Base-by-base conservation (phyloP, 176 grass and related monocot species). In the Paspalum notatum region DNA sequence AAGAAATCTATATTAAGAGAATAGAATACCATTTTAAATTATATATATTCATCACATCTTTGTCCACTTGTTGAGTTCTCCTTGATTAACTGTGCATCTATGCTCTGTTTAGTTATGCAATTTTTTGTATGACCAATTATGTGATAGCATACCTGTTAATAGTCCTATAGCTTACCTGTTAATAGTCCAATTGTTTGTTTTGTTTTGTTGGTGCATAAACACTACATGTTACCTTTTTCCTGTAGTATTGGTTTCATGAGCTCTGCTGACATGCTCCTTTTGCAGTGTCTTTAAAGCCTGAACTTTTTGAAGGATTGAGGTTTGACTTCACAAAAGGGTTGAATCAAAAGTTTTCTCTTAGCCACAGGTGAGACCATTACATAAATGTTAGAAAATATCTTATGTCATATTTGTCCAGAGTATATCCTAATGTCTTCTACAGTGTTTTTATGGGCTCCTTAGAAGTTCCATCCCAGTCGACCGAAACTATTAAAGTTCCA, bases 281-380 rank as follows among this genome's bases (percentile, higher is more conserved):
- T 77, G 27, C 72, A 98, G 96, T 98, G 96, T 98, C 96, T 27
- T 78, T 98, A 79, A 98, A 98, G 82, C 96, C 96, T 12, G 96
- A 98, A 78, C 85, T 93, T 46, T 98, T 98, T 21, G 96, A 98
- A 84, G 96, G 96, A 62, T 84, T 98, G 74, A 83, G 96, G 68
- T 98, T 98, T 82, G 96, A 98, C 68, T 98, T 98, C 79, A 95
- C 92, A 63, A 98, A 95, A 71, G 85, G 82, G 26, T 81, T 98
- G 66, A 95, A 92, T 76, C 92, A 93, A 72, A 98, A 89, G 82
- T 95, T 98, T 26, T 90, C 96, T 3, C 90, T 98, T 77, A 95
- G 92, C 76, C 92, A 98, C 79, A 97, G 95, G 95, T 92, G 57
- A 56, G 85, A 43, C 41, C 21, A 21, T 48, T n/a, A 24, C 22